Base-by-base conservation (phyloP, 306 rosid species). In the Begonia loranthoides region DNA sequence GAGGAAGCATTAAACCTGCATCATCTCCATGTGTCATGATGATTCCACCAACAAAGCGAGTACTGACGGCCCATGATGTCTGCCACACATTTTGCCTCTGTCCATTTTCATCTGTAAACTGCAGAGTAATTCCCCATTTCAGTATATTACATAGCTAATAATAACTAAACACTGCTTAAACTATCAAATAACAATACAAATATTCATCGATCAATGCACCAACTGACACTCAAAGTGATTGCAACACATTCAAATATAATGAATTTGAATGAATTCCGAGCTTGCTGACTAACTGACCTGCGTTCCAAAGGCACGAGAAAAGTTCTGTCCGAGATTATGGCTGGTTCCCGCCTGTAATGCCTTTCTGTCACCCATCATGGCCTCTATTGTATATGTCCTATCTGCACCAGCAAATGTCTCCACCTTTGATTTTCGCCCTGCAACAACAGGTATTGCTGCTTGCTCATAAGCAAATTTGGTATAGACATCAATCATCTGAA, bases 311-410 rank as follows among this genome's bases (percentile, higher is more conserved):
- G 95, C 97, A 56, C 80, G 86, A 17, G 95, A 75, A 64, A 90
- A 90, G 64, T 90, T 90, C 69, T 90, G 97, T 72, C 97, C 95
- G 40, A 90, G 97, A 65, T 90, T 90, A 67, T 90, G 97, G 70
- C 95, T 90, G 66, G 95, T 85, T 68, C 97, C 97, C 53, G 97
- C 94, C 70, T 90, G 97, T 70, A 90, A 60, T 61, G 97, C 97
- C 70, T 85, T 90, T 68, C 64, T 70, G 74, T 90, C 97, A 61
- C 95, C 97, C 97, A 90, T 90, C 97, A 90, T 90, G 63, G 92
- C 97, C 76, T 90, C 97, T 40, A 90, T 90, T 6, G 97, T 90
- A 59, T 85, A 90, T 63, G 97, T 90, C 74, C 56, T 85, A 63
- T 58, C 66, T 17, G 95, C 97, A 64, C 97, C 97, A 62, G 97